Conservation (phyloP, 495 filamentous ascomycete genomes). For the Annulohypoxylon nitens region DNA sequence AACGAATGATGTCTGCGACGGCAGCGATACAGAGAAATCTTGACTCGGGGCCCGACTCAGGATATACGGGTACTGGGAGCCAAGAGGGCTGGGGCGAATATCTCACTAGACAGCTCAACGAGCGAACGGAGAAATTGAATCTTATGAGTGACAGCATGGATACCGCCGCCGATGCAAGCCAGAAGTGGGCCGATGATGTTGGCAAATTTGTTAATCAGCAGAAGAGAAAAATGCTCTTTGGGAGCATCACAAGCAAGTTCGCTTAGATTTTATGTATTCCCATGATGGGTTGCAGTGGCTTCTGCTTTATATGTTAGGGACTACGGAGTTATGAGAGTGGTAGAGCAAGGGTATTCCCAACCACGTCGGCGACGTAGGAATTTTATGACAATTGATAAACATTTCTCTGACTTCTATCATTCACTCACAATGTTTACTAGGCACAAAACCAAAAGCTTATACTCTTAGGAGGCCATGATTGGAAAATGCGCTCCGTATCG, state of each 20-base stretch:
- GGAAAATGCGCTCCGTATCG: constrained; percentile 21
- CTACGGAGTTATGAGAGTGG: constrained; percentile 27
- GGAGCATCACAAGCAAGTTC: constrained; percentile 65
- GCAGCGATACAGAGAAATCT: constrained; percentile 59
- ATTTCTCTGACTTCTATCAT: not conserved
- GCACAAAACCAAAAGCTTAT: not conserved
- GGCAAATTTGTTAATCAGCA: constrained; percentile 85
- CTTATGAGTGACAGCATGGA: constrained; percentile 88
- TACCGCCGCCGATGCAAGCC: constrained; percentile 79
- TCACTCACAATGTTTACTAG: not conserved
- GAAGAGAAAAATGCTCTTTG: constrained; percentile 84
- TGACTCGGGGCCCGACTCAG: constrained; percentile 61
- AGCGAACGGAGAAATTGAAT: constrained; percentile 87
- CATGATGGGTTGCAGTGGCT: not conserved
- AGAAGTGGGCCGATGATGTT: constrained; percentile 86
- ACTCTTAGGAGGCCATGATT: not conserved
- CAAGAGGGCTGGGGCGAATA: constrained; percentile 70
- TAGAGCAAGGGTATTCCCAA: constrained; percentile 31
- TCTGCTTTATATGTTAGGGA: constrained; percentile 5
- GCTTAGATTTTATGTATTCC: constrained; percentile 40
- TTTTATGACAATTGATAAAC: constrained; percentile 17
- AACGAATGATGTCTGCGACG: constrained; percentile 71
- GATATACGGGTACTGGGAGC: constrained; percentile 71
- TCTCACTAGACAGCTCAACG: constrained; percentile 85
- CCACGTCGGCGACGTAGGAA: constrained; percentile 19